phyloP scores from a whole-genome alignment of 1,284 basidiomycete genomes.

The Lentinula novae-zelandiae region DNA sequence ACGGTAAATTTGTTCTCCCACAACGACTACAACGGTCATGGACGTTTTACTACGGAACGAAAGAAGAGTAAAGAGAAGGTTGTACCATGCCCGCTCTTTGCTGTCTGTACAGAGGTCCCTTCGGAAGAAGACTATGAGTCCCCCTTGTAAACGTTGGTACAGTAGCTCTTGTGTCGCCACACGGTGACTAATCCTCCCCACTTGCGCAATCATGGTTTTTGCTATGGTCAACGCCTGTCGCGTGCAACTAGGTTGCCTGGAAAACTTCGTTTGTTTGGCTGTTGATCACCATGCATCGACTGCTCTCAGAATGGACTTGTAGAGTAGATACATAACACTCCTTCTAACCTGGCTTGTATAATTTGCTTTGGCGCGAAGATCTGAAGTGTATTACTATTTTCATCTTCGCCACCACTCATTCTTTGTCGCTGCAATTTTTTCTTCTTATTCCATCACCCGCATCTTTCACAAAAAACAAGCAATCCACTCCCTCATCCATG shows the following conservation, averaged over 20 bases:
- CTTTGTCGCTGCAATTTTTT: not conserved
- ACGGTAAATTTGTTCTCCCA: slow-evolving; percentile 37
- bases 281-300: slow-evolving; percentile 16
- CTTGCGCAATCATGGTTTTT: slow-evolving; percentile 23
- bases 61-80: not conserved
- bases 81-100: not conserved
- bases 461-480: not conserved
- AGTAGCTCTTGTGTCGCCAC: slow-evolving; percentile 40
- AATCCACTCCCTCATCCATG: not conserved
- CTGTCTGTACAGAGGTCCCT: not conserved
- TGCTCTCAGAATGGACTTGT: slow-evolving; percentile 9
- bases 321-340: slow-evolving; percentile 12
- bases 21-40: not conserved
- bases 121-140: slow-evolving; percentile 14
- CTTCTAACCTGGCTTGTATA: slow-evolving; percentile 1
- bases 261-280: slow-evolving; percentile 7
- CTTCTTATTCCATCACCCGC: not conserved
- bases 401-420: not conserved
- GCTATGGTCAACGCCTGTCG: not conserved
- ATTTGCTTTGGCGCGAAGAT: not conserved
- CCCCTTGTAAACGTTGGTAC: slow-evolving; percentile 44
- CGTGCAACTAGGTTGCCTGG: slow-evolving; percentile 3
- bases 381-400: not conserved
- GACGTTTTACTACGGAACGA: not conserved
- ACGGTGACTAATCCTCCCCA: slow-evolving; percentile 23